These are phyloP conservation scores for Phytophthora quininea DNA, from an alignment of 352 stramenopile species.

Conservation along the genomic window DNA sequence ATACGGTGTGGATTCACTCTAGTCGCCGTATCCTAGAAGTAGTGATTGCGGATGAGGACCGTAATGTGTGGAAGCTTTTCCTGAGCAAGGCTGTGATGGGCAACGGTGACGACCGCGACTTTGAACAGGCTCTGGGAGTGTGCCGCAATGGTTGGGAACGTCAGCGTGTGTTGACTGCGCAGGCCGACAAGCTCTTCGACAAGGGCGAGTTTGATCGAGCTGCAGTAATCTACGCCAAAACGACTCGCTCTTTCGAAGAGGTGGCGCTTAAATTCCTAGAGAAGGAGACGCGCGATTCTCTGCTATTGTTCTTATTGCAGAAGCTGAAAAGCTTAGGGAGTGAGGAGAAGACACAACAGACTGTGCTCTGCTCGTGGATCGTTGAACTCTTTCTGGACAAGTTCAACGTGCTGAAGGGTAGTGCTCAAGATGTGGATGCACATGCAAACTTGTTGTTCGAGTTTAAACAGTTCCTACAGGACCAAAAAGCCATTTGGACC, in stretches of 20 bases:
- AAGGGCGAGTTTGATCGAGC: constrained; percentile 85
- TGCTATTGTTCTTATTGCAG: constrained; percentile 89
- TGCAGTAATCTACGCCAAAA: constrained; percentile 90
- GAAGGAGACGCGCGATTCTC: constrained; percentile 75
- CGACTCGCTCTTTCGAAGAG: constrained; percentile 90
- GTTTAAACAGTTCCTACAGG: constrained; percentile 93
- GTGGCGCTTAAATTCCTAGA: constrained; percentile 93
- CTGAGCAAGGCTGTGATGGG: constrained; percentile 85
- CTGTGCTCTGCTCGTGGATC: constrained; percentile 93
- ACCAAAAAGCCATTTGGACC: constrained; percentile 88
- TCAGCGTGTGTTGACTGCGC: constrained; percentile 86
- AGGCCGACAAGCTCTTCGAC: constrained; percentile 92
- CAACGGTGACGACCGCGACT: constrained; percentile 81
- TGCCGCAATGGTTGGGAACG: constrained; percentile 84
- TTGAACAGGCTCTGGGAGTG: constrained; percentile 87
- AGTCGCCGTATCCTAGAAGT: constrained; percentile 82
- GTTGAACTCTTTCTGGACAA: constrained; percentile 93
- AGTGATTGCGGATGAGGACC: constrained; percentile 87
- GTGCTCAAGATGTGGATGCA: constrained; percentile 83
- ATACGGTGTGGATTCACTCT: constrained; percentile 86
- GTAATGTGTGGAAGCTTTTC: constrained; percentile 93
- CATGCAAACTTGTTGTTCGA: constrained; percentile 89
- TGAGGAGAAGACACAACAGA: constrained; percentile 92
- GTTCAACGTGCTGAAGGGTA: constrained; percentile 87
- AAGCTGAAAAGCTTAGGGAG: constrained; percentile 84